Evolutionary conservation across 345 rosid genomes (phyloP).

Genomic region (Salix arbutifolia): DNA sequence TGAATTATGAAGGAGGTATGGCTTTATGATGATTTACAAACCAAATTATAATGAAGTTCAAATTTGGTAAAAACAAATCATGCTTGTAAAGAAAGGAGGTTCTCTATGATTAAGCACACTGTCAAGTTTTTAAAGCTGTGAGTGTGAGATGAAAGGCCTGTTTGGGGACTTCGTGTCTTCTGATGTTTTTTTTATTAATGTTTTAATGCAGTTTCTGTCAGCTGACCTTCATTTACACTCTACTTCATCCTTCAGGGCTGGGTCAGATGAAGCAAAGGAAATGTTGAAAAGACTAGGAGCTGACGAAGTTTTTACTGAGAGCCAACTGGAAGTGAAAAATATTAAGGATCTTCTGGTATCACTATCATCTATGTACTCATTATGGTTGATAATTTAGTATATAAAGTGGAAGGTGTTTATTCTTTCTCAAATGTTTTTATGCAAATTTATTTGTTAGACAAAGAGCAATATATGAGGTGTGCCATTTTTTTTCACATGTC

Average conservation of each 20-base stretch:
- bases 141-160: not conserved
- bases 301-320: constrained; percentile 68
- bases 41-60: not conserved
- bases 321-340: constrained; percentile 69
- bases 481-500: not conserved
- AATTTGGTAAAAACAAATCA: not conserved
- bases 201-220: constrained; percentile 1
- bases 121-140: not conserved
- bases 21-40: not conserved
- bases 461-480: not conserved
- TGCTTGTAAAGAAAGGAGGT: not conserved
- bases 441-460: not conserved
- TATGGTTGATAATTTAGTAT: constrained; percentile 6
- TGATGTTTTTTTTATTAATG: not conserved
- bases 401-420: constrained; percentile 10
- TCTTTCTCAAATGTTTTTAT: not conserved
- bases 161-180: not conserved
- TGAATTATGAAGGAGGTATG: not conserved
- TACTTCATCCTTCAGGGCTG: constrained; percentile 43
- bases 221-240: not conserved
- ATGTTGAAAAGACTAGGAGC: constrained; percentile 66
- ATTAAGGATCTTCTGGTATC: constrained; percentile 77
- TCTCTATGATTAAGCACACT: not conserved
- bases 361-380: constrained; percentile 12
- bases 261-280: constrained; percentile 68